A percentile compares a stretch with the other conserved stretches of the same genome.
Evolutionary conservation across 805 yeast species (phyloP).

Genomic region (Wickerhamia fluorescens): DNA sequence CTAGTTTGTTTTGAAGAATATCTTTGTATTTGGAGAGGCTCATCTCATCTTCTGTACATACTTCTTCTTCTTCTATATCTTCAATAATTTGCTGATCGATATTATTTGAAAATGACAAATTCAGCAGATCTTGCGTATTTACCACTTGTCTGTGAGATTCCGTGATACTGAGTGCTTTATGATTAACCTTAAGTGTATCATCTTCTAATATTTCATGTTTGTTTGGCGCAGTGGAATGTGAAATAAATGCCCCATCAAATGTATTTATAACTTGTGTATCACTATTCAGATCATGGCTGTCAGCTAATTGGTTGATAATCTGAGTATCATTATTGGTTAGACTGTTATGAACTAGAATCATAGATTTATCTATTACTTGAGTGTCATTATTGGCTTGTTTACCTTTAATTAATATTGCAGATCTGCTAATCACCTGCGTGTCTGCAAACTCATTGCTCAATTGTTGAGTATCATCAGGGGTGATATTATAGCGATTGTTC

Average conservation of each 20-base stretch:
- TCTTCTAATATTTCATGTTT: no score
- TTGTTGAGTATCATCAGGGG: slow-evolving; percentile 2
- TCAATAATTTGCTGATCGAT: no score
- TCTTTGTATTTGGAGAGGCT: slow-evolving; percentile 15
- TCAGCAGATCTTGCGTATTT: slow-evolving; percentile 24
- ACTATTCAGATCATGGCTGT: no score
- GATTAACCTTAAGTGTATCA: no score
- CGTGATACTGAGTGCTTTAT: slow-evolving; percentile 4
- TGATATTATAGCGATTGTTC: background rate
- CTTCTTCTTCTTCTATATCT: slow-evolving; percentile 7
- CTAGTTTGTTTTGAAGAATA: slow-evolving; percentile 18
- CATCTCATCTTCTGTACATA: slow-evolving; percentile 12
- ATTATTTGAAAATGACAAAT: no score
- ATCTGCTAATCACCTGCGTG: slow-evolving; percentile 1
- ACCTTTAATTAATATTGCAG: no score
- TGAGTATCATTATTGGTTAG: no score
- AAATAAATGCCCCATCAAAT: no score
- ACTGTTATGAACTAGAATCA: no score
- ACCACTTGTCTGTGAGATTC: slow-evolving; percentile 27
- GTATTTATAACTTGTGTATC: no score
- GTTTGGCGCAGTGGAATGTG: no score
- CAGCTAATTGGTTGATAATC: no score
- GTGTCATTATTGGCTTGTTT: slow-evolving; percentile 6
- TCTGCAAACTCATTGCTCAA: background rate
- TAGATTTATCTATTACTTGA: slow-evolving; percentile 6